Evolutionary conservation across 768 basidiomycete genomes (phyloP).

Genomic region (Mycena rebaudengoi): DNA sequence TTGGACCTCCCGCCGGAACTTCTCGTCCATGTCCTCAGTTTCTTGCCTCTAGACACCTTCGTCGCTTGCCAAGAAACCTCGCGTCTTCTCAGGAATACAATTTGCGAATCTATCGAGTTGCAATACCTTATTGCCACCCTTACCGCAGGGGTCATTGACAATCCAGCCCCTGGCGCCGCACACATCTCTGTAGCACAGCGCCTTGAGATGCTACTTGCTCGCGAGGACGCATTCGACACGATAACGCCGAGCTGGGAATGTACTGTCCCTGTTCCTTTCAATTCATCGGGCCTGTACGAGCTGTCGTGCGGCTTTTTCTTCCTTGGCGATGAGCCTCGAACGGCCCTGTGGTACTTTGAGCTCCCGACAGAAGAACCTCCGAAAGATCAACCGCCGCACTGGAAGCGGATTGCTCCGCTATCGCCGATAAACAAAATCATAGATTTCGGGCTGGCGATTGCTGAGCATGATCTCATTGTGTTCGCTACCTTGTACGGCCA

Average conservation of each 20-base stretch:
- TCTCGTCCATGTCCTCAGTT: constrained; percentile 5
- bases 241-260: constrained; percentile 6
- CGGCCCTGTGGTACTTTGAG: constrained; percentile 16
- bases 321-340: constrained; percentile 8
- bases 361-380: constrained; percentile 3
- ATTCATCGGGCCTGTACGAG: constrained; percentile 19
- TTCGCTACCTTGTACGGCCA: constrained; percentile 24
- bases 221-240: constrained; percentile 3
- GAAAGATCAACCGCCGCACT: background rate
- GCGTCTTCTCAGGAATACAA: background rate
- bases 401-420: constrained; percentile 6
- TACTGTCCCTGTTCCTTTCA: constrained; percentile 5
- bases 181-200: constrained; percentile 9
- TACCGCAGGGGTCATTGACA: constrained; percentile 1
- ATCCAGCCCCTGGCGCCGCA: constrained; percentile 3
- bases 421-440: background rate
- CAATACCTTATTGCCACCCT: constrained; percentile 4
- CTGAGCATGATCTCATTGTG: constrained; percentile 28
- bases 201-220: background rate
- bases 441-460: constrained; percentile 25
- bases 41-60: background rate
- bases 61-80: background rate
- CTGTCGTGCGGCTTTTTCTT: constrained; percentile 19
- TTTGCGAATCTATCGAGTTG: constrained; percentile 10
- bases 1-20: constrained; percentile 13